These are phyloP conservation scores for Malania oleifera DNA, from an alignment of 164 flowering plant species.

Conservation along the genomic window DNA sequence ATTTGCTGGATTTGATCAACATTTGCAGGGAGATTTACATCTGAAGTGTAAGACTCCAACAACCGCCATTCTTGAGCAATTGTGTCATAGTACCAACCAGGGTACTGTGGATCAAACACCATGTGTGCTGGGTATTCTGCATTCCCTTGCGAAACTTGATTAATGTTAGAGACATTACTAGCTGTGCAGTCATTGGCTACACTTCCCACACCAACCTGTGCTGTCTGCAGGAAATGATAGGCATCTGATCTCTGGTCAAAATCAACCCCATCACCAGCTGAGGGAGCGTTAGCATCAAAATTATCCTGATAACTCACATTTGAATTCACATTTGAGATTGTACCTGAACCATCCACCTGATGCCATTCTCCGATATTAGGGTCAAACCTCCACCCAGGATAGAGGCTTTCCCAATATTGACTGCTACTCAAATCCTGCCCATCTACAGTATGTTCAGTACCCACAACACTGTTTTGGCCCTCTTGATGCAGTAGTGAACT, in stretches of 20 bases:
- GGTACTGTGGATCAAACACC: not conserved
- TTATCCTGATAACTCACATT: not conserved
- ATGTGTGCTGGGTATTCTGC: not conserved
- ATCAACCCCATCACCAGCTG: slow-evolving; percentile 4
- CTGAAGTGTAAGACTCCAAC: not conserved
- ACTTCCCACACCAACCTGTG: slow-evolving; percentile 1
- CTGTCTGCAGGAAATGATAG: slow-evolving; percentile 10
- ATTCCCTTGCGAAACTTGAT: slow-evolving; percentile 11
- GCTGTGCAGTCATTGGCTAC: not conserved
- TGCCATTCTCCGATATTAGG: slow-evolving; percentile 18
- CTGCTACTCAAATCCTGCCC: slow-evolving; percentile 9
- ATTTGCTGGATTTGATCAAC: no score
- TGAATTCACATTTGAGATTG: slow-evolving; percentile 1
- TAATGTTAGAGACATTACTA: slow-evolving; percentile 7
- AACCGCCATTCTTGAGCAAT: not conserved
- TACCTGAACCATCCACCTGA: slow-evolving; percentile 9
- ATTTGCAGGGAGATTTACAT: no score
- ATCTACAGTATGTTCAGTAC: slow-evolving; percentile 2
- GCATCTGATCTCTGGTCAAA: slow-evolving; percentile 1
- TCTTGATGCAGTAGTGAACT: slow-evolving; percentile 4
- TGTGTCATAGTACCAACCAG: not conserved
- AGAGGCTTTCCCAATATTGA: slow-evolving; percentile 14
- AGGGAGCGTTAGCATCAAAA: slow-evolving; percentile 4
- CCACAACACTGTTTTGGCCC: not conserved
- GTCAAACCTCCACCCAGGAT: slow-evolving; percentile 21